Conservation (phyloP, 2,329 filamentous ascomycete species). For the Colletotrichum sp. region DNA sequence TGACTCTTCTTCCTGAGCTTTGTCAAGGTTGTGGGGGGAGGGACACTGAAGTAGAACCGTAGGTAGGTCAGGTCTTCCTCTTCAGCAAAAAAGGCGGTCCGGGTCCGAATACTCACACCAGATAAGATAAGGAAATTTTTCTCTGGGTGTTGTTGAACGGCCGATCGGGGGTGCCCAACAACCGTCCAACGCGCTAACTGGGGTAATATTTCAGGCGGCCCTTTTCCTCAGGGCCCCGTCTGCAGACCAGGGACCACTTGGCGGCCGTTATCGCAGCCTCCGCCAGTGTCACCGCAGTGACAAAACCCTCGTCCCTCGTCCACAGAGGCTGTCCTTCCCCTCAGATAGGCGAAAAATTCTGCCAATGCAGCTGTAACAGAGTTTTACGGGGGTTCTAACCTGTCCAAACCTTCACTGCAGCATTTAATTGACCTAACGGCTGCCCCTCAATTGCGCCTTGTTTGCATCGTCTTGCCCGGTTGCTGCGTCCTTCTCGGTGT, state of each 20-base stretch:
- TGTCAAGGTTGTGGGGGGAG: conserved; percentile 10
- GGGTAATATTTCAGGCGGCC: neutral
- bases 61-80: neutral
- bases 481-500: neutral
- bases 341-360: conserved; percentile 14
- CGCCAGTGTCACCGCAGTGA: conserved; percentile 12
- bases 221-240: neutral
- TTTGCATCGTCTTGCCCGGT: neutral
- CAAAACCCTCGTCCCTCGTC: neutral
- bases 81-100: conserved; percentile 21
- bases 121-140: conserved; percentile 27
- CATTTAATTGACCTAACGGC: neutral
- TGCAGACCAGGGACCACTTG: conserved; percentile 13
- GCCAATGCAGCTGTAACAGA: conserved; percentile 5
- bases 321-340: neutral
- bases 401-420: conserved; percentile 2
- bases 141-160: conserved; percentile 16
- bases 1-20: conserved; percentile 21
- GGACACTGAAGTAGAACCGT: neutral
- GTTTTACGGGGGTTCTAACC: neutral
- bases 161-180: conserved; percentile 17
- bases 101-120: neutral
- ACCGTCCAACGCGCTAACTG: conserved; percentile 5
- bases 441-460: neutral
- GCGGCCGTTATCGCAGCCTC: conserved; percentile 19